A percentile compares a stretch with the other conserved stretches of the same genome.
phyloP scores from a whole-genome alignment of 2,329 filamentous ascomycete genomes.

The Cladosporium austrohemisphaericum region DNA sequence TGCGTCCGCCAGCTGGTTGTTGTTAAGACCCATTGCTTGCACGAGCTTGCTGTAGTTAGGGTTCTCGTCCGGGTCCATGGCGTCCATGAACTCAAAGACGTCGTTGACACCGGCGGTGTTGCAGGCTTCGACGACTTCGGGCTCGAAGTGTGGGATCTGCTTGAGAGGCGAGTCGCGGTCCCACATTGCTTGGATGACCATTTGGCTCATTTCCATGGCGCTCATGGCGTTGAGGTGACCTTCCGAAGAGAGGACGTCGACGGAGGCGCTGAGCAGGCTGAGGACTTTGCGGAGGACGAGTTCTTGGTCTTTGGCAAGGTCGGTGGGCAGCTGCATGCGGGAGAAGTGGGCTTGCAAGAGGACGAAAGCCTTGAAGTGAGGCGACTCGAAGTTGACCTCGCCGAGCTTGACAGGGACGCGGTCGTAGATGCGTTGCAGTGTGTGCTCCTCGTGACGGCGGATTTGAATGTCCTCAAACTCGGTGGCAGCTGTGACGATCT shows the following conservation, averaged over 20 bases:
- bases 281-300: slow-evolving; percentile 78
- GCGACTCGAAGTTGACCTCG: slow-evolving; percentile 80
- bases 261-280: slow-evolving; percentile 82
- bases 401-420: slow-evolving; percentile 93
- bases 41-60: slow-evolving; percentile 73
- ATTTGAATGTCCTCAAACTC: slow-evolving; percentile 97
- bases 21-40: slow-evolving; percentile 71
- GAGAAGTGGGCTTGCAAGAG: slow-evolving; percentile 96
- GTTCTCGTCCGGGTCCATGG: slow-evolving; percentile 95
- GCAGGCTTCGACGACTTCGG: slow-evolving; percentile 76
- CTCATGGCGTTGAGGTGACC: slow-evolving; percentile 96
- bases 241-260: slow-evolving; percentile 92
- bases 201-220: slow-evolving; percentile 98
- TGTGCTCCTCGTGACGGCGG: slow-evolving; percentile 81
- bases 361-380: slow-evolving; percentile 98
- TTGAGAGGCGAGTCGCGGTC: slow-evolving; percentile 94
- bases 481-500: slow-evolving; percentile 93
- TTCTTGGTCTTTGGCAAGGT: slow-evolving; percentile 94
- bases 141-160: slow-evolving; percentile 92
- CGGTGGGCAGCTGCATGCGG: slow-evolving; percentile 91
- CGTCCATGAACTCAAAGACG: slow-evolving; percentile 96
- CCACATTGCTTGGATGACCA: slow-evolving; percentile 99
- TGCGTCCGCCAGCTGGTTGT: slow-evolving; percentile 80
- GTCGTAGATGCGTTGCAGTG: slow-evolving; percentile 89
- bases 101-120: slow-evolving; percentile 82